These are phyloP conservation scores for Cyclotella sp. DNA, from an alignment of 108 stramenopile species.

Conservation along the genomic window DNA sequence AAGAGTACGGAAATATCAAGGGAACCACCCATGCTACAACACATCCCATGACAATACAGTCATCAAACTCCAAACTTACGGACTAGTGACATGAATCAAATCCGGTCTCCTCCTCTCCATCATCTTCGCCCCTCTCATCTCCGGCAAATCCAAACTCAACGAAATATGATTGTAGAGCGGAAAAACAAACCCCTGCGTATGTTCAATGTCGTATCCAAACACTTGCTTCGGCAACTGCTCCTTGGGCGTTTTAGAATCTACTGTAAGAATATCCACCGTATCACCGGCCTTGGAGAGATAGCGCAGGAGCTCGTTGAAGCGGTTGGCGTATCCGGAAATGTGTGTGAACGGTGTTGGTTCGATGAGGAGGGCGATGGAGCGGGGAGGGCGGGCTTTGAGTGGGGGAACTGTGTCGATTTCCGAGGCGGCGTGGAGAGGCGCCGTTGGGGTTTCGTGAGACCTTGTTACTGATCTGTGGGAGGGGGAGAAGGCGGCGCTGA, in stretches of 20 bases:
- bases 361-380: constrained; percentile 76
- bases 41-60: not conserved
- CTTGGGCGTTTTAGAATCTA: constrained; percentile 81
- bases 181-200: constrained; percentile 93
- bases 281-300: constrained; percentile 89
- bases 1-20: not conserved
- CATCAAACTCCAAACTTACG: constrained; percentile 55
- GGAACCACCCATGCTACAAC: not conserved
- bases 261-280: constrained; percentile 89
- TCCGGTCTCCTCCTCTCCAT: constrained; percentile 88
- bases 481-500: constrained; percentile 22
- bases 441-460: not conserved
- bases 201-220: constrained; percentile 83
- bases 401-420: constrained; percentile 58
- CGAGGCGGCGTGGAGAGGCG: constrained; percentile 1
- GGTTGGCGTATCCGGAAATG: constrained; percentile 97
- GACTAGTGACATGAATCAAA: constrained; percentile 94
- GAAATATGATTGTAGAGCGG: constrained; percentile 94
- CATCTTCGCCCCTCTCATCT: constrained; percentile 82
- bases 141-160: constrained; percentile 88
- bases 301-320: constrained; percentile 97
- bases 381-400: constrained; percentile 65
- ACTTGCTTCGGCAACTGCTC: constrained; percentile 68
- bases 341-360: constrained; percentile 96
- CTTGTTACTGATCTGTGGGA: not conserved